A percentile compares a stretch with the other conserved stretches of the same genome.
These are phyloP conservation scores for Russula virescens DNA, from an alignment of 768 basidiomycete species.

Conservation along the genomic window DNA sequence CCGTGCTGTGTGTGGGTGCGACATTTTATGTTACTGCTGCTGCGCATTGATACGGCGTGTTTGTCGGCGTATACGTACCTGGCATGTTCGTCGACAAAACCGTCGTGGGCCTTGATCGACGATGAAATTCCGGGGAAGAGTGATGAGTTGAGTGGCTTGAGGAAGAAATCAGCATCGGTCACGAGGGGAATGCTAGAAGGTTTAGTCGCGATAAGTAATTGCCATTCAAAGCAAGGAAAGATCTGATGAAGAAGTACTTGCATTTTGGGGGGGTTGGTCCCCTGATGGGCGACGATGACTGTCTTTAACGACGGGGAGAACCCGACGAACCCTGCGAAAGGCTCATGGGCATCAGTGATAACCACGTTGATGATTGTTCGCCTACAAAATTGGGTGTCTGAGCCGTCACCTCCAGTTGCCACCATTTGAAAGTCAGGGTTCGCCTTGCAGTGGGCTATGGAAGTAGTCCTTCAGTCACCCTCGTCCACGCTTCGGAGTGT, in stretches of 20 bases:
- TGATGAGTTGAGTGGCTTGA: conserved; percentile 32
- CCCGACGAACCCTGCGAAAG: conserved; percentile 47
- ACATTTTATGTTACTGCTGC: background rate
- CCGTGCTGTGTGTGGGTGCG: background rate
- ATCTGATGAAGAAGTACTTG: conserved; percentile 11
- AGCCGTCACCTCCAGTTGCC: conserved; percentile 45
- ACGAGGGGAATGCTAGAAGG: conserved; percentile 33
- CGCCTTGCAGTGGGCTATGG: conserved; percentile 41
- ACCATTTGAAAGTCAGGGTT: conserved; percentile 44
- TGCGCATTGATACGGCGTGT: too few species aligned
- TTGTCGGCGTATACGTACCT: conserved; percentile 35
- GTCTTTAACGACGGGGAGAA: conserved; percentile 37
- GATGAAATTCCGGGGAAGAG: conserved; percentile 48
- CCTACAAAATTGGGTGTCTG: conserved; percentile 39
- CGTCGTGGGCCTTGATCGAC: conserved; percentile 40
- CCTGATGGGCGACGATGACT: conserved; percentile 37
- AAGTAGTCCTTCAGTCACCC: background rate
- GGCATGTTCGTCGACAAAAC: conserved; percentile 43
- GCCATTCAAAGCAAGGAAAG: background rate
- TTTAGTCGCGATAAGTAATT: background rate
- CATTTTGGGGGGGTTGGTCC: conserved; percentile 33
- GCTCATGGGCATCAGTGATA: background rate
- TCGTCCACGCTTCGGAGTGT: background rate
- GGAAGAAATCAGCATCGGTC: conserved; percentile 40
- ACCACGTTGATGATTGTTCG: background rate